Evolutionary conservation across 345 rosid genomes (phyloP).

Genomic region (Murraya paniculata): DNA sequence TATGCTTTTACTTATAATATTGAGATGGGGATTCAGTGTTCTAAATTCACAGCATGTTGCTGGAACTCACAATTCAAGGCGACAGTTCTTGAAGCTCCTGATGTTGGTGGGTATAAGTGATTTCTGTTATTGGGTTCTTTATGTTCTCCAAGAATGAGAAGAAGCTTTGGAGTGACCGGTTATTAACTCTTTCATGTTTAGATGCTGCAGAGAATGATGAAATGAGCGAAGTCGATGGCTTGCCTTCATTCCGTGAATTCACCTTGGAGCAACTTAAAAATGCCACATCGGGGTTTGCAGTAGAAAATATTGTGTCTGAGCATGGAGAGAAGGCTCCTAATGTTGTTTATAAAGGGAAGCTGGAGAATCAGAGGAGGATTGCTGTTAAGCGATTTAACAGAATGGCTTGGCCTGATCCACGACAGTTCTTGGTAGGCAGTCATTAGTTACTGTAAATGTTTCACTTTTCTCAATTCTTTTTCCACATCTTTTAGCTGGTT

Average conservation of each 20-base stretch:
- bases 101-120: slow-evolving; percentile 45
- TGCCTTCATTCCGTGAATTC: slow-evolving; percentile 73
- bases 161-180: neutral
- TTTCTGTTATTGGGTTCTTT: neutral
- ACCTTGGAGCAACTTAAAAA: slow-evolving; percentile 68
- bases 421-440: slow-evolving; percentile 67
- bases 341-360: slow-evolving; percentile 88
- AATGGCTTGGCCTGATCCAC: slow-evolving; percentile 89
- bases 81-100: slow-evolving; percentile 57
- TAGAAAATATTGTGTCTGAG: slow-evolving; percentile 87
- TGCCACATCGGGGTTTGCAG: slow-evolving; percentile 89
- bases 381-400: slow-evolving; percentile 89
- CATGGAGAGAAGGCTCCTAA: slow-evolving; percentile 98
- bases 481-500: neutral
- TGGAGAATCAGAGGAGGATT: slow-evolving; percentile 73
- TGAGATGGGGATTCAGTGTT: slow-evolving; percentile 53
- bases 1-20: slow-evolving; percentile 13
- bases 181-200: slow-evolving; percentile 10
- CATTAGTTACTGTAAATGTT: neutral
- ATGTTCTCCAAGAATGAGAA: neutral
- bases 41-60: slow-evolving; percentile 63
- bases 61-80: slow-evolving; percentile 56
- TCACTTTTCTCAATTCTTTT: neutral
- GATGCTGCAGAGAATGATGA: slow-evolving; percentile 50
- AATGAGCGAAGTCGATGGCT: slow-evolving; percentile 34